These are phyloP conservation scores for Monilinia aucupariae DNA, from an alignment of 2,329 filamentous ascomycete genomes.

Conservation along the genomic window DNA sequence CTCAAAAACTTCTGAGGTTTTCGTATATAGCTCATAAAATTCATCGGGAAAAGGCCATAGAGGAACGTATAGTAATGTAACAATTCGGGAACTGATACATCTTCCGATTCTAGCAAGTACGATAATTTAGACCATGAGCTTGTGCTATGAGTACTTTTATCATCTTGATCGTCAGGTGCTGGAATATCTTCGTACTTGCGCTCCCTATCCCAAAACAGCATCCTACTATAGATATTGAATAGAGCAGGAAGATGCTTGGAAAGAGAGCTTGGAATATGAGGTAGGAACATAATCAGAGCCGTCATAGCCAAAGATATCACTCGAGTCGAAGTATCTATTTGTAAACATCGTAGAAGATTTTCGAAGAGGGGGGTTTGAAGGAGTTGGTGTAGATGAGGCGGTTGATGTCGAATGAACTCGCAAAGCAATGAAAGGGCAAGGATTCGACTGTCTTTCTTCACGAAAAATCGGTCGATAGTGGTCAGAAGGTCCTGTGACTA, in stretches of 20 bases:
- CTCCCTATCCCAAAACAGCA: slow-evolving; percentile 68
- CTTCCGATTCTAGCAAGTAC: slow-evolving; percentile 57
- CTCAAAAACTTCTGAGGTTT: slow-evolving; percentile 76
- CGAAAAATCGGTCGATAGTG: slow-evolving; percentile 59
- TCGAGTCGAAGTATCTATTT: slow-evolving; percentile 71
- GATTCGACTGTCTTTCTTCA: slow-evolving; percentile 58
- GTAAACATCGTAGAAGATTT: slow-evolving; percentile 66
- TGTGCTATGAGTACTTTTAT: slow-evolving; percentile 37
- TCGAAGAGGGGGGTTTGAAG: slow-evolving; percentile 66
- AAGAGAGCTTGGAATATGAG: slow-evolving; percentile 70
- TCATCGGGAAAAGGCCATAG: slow-evolving; percentile 78
- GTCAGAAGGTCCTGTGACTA: slow-evolving; percentile 56
- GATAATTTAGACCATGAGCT: slow-evolving; percentile 59
- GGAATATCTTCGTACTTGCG: slow-evolving; percentile 21
- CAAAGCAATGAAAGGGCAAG: slow-evolving; percentile 62
- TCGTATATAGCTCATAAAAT: slow-evolving; percentile 80
- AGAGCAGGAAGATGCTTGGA: slow-evolving; percentile 63
- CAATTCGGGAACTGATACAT: slow-evolving; percentile 59
- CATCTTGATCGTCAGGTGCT: slow-evolving; percentile 21
- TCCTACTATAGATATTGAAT: slow-evolving; percentile 74
- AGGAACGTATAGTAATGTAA: slow-evolving; percentile 74
- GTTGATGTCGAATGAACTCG: slow-evolving; percentile 67
- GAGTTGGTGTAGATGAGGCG: slow-evolving; percentile 70
- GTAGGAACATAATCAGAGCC: slow-evolving; percentile 73
- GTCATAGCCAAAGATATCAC: slow-evolving; percentile 71